phyloP scores from a whole-genome alignment of 345 rosid genomes.

The Stellera chamaejasme region DNA sequence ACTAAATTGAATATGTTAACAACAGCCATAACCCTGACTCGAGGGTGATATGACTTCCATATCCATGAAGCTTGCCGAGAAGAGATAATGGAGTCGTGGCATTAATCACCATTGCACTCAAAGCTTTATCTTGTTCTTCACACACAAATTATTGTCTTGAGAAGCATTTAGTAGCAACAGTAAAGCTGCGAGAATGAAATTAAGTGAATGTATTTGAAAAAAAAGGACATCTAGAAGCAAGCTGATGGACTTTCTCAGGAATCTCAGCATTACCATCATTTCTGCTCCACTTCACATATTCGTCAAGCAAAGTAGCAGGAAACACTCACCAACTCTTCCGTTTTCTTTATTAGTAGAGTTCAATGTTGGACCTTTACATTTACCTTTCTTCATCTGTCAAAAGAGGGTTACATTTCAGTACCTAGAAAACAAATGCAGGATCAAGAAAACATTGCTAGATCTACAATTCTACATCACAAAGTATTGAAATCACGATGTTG shows the following conservation, averaged over 20 bases:
- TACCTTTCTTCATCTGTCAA: too few species aligned
- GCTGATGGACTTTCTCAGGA: too few species aligned
- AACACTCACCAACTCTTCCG: constrained; percentile 54
- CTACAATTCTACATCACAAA: too few species aligned
- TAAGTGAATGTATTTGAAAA: neutral
- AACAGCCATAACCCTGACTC: constrained; percentile 79
- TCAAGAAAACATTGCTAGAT: too few species aligned
- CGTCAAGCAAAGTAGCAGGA: constrained; percentile 49
- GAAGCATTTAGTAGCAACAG: constrained; percentile 84
- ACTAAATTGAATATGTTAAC: constrained; percentile 46
- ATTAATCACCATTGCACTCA: constrained; percentile 40
- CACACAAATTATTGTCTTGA: constrained; percentile 90
- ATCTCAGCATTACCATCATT: constrained; percentile 14
- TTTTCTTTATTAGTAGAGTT: constrained; percentile 33
- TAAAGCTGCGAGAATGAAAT: constrained; percentile 29
- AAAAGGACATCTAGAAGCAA: too few species aligned
- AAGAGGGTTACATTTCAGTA: too few species aligned
- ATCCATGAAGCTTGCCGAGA: constrained; percentile 44
- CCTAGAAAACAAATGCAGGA: too few species aligned
- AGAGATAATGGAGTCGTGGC: constrained; percentile 49
- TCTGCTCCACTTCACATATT: constrained; percentile 32
- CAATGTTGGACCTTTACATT: constrained; percentile 26
- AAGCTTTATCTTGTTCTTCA: constrained; percentile 72
- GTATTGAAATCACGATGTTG: too few species aligned
- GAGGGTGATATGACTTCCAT: constrained; percentile 47